Base-by-base conservation (phyloP, 768 basidiomycete genomes). In the Hydnomerulius pinastri region DNA sequence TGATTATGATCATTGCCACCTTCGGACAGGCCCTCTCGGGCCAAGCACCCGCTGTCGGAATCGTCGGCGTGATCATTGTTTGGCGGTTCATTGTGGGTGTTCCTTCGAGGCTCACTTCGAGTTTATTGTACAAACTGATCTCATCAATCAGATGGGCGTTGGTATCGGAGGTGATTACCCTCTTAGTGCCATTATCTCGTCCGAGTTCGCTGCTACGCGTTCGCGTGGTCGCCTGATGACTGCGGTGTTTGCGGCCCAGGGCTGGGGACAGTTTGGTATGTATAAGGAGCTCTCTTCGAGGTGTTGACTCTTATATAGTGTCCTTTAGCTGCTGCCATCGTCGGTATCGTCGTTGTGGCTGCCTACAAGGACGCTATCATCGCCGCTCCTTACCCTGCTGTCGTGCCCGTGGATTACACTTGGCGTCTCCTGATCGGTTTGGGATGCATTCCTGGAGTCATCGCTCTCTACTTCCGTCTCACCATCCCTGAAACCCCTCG, bases 101-200 rank as follows among this genome's bases (percentile, higher is more conserved):
- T 36, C 40, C 35, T 38, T 6, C 28, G 15, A 5, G 6, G 1
- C 35, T 38, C 25, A 30, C 20, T 36, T 15, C 21, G 8, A 18
- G n/a, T n/a, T n/a, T n/a, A n/a, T n/a, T 18, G 18, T 30, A 11
- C 21, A 4, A 29, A 21, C 23, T 10, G 25, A 47, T 21, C 46
- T 13, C 28, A 46, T 15, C 23, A 1, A 2, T 41, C 37, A 81
- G 84, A 83, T 83, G 80, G 90, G 90, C 0, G 66, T 92, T 2
- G 92, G 92, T 5, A 89, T 94, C 15, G 92, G 92, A 4, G 92
- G 92, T 15, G 92, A 95, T 59, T 94, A 95, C 64, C 92, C 92
- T 6, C 66, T 94, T 0, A 83, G 80, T 44, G 87, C 92, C 15
- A 86, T 92, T 60, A 94, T 95, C 60, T 85, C 92, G 3, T 92